A percentile compares a stretch with the other conserved stretches of the same genome.
These are phyloP conservation scores for Hypoxylon trugodes DNA, from an alignment of 495 filamentous ascomycete species.

Conservation along the genomic window DNA sequence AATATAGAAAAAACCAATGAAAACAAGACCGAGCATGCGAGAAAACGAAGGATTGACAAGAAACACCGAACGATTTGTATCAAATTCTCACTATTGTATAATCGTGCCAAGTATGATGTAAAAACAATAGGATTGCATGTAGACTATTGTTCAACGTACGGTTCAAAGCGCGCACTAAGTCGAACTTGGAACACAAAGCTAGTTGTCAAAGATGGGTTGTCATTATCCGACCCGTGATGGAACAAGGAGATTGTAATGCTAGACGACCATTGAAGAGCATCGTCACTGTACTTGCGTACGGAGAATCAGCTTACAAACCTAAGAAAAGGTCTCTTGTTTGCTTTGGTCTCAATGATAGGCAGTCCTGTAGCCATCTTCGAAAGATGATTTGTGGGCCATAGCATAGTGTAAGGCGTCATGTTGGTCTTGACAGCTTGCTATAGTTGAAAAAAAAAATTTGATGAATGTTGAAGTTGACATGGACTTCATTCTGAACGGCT, in stretches of 20 bases:
- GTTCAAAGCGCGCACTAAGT: slow-evolving; percentile 26
- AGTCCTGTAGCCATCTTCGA: not conserved
- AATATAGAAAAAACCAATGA: not conserved
- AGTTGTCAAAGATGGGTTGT: slow-evolving; percentile 29
- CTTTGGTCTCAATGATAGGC: not conserved
- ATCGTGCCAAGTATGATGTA: slow-evolving; percentile 12
- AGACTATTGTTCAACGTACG: slow-evolving; percentile 26
- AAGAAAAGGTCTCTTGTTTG: too few relatives aligned
- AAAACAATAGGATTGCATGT: slow-evolving; percentile 15
- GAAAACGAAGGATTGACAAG: slow-evolving; percentile 4
- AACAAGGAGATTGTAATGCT: too few relatives aligned
- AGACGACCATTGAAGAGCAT: slow-evolving; percentile 3
- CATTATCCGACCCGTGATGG: too few relatives aligned
- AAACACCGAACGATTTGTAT: not conserved
- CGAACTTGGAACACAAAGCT: not conserved
- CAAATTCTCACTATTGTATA: slow-evolving; percentile 30
- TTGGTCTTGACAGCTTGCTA: not conserved
- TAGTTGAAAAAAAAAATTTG: slow-evolving; percentile 1
- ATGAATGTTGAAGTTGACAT: slow-evolving; percentile 15
- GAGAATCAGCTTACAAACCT: slow-evolving; percentile 6
- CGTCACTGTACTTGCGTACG: slow-evolving; percentile 10
- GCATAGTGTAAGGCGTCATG: slow-evolving; percentile 3
- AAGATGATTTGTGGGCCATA: not conserved
- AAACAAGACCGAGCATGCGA: too few relatives aligned
- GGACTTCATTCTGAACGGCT: slow-evolving; percentile 6